These are phyloP conservation scores for Triticum urartu DNA, from an alignment of 176 grass and related monocot genomes.

Conservation along the genomic window DNA sequence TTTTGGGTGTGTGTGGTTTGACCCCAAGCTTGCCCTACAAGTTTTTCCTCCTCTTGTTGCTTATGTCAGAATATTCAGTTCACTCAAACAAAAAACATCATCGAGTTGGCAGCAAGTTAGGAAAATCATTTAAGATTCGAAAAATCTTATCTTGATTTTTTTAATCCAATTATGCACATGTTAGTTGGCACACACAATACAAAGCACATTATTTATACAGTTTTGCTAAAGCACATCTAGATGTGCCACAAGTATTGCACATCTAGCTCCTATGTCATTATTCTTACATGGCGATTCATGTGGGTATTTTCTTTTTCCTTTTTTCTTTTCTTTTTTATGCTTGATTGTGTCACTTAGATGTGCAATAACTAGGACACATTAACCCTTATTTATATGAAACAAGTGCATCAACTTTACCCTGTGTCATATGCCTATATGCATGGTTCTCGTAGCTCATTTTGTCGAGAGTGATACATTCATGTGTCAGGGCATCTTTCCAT, in stretches of 20 bases:
- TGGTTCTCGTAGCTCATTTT: background rate
- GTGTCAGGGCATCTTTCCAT: background rate
- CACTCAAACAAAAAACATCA: background rate
- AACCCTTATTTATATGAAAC: background rate
- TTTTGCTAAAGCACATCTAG: too few relatives aligned
- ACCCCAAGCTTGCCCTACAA: background rate
- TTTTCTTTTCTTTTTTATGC: too few relatives aligned
- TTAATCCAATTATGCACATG: background rate
- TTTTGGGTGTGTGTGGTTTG: background rate
- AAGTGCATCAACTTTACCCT: background rate
- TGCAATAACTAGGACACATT: too few relatives aligned
- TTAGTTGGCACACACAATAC: background rate
- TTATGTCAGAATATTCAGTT: background rate
- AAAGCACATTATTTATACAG: background rate
- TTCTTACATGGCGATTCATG: too few relatives aligned
- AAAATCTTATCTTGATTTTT: background rate
- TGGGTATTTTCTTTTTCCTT: too few relatives aligned
- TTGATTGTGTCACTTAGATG: too few relatives aligned
- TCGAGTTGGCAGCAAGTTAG: background rate
- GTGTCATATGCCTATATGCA: constrained; percentile 1
- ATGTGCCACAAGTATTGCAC: too few relatives aligned
- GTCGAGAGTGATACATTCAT: background rate
- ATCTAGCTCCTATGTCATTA: too few relatives aligned
- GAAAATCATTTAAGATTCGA: background rate
- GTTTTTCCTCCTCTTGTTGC: background rate